Evolutionary conservation across 73 alveolate species (phyloP), one percentile per base, ranked within the genome.

Genomic region (Stentor roeselii): DNA sequence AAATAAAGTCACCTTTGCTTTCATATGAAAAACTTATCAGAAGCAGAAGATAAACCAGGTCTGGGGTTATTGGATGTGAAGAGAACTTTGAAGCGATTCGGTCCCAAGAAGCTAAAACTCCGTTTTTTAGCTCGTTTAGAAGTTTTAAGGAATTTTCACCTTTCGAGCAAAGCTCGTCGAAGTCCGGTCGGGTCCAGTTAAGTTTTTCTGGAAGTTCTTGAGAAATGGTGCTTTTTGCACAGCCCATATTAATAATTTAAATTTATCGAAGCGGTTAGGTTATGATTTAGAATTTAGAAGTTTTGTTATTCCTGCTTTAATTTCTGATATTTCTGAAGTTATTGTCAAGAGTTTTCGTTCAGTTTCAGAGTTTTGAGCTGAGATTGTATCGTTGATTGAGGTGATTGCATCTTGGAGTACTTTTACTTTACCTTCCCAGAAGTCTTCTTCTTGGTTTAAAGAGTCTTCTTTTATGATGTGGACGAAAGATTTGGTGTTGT

Each of bases 171-270:
- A 67, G 80, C 34, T 67, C 80, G 80, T 67, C 80, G 37, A 67
- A 67, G 34, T 67, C 80, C 0, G 80, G 80, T 1, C 80, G 80
- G 37, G 80, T 67, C 37, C 80, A 67, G 34, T 21, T 67, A 0
- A 67, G 80, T 40, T 67, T 67, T 67, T 67, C 80, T 27, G 80
- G 80, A 36, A 67, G 80, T 32, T 67, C 80, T n/a, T 67, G n/a
- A 21, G 80, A 21, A 21, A 21, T 21, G 14, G 37, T 21, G 37
- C 80, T 67, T 67, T n/a, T 21, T 1, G 41, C 14, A 2, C 80
- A 67, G 2, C 80, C 80, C 80, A 67, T 67, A 21, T 58, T 58
- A 58, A 58, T 21, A 21, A 58, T 6, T 58, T 21, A 0, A 31
- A 58, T 21, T 58, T 58, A 42, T 42, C 15, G 61, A 42, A 6